These are phyloP conservation scores for Gnomoniopsis sp. DNA, from an alignment of 2,329 filamentous ascomycete genomes.

Conservation along the genomic window DNA sequence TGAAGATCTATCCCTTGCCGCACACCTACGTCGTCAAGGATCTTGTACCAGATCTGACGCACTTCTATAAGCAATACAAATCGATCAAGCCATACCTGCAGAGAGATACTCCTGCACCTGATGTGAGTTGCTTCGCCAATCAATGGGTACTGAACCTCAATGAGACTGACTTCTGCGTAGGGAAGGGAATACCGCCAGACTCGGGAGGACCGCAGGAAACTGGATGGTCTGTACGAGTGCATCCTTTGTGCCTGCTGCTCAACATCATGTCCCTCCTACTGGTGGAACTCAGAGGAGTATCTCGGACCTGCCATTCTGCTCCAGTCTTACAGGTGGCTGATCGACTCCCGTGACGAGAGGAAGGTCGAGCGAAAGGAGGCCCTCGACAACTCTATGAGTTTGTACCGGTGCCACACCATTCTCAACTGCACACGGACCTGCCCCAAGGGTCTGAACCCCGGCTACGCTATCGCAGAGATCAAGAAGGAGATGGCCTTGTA, in stretches of 20 bases:
- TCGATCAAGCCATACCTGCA: constrained; percentile 99
- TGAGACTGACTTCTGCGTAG: constrained; percentile 39
- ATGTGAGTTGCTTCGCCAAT: constrained; percentile 42
- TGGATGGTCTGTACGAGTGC: constrained; percentile 98
- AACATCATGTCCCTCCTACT: constrained; percentile 99
- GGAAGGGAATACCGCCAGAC: constrained; percentile 90
- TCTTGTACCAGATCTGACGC: constrained; percentile 92
- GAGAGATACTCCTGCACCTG: constrained; percentile 76
- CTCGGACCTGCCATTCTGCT: constrained; percentile 94
- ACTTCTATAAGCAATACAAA: constrained; percentile 99
- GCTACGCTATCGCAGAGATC: constrained; percentile 91
- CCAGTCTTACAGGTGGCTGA: constrained; percentile 97
- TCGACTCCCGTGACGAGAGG: constrained; percentile 89
- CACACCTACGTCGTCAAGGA: constrained; percentile 99
- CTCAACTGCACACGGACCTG: constrained; percentile 97
- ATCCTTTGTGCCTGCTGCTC: constrained; percentile 99
- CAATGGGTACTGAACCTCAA: not conserved
- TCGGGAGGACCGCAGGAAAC: constrained; percentile 90
- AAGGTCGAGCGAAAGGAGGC: constrained; percentile 83
- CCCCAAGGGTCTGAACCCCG: constrained; percentile 97
- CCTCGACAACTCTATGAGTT: constrained; percentile 96
- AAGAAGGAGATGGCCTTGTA: constrained; percentile 89
- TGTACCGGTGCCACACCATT: constrained; percentile 99
- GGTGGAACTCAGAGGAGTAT: constrained; percentile 99
- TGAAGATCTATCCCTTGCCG: constrained; percentile 95